Evolutionary conservation across 345 rosid genomes (phyloP), one percentile per base, ranked within the genome.

Genomic region (Trapa incisa): DNA sequence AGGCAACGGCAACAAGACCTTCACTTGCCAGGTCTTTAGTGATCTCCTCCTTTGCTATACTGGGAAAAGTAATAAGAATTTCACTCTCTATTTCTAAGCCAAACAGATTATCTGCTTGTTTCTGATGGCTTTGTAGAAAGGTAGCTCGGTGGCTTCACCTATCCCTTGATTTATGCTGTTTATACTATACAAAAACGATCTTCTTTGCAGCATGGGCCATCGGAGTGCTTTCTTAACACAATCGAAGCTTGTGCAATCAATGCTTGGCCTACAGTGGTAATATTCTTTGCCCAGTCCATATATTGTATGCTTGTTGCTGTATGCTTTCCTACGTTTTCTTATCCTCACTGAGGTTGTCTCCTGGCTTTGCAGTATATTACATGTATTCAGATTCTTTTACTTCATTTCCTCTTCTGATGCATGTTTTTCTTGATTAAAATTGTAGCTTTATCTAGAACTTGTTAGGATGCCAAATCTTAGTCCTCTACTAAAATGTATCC

Each of bases 171-270:
- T 53, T 56, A n/a, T 64, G 41, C 45, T 68, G 13, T 13, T 33
- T 57, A 61, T 6, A 48, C 41, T 58, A 22, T 22, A 22, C 5
- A 36, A 54, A 35, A n/a, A 37, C 38, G 37, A 56, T 39, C 50
- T 0, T 60, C 2, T 32, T 81, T 76, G 85, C 88, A 87, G 97
- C 99, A 90, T 33, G 99, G 97, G 43, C 85, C 87, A 1, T 75
- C 47, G 33, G 97, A 94, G 67, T 94, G 99, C 80, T 71, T 86
- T 10, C 80, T 94, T 77, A 87, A 90, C 75, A 87, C 95, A 0
- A 83, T 94, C 53, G 97, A 94, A 76, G 97, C 96, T 16, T 94
- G 99, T 70, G 97, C 94, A 0, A 78, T 94, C 50, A 75, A 85
- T 67, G 67, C 67, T 71, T 94, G 96, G 96, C 93, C 96, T 58